Evolutionary conservation across 345 rosid species (phyloP), one percentile per base, ranked within the genome.

Genomic region (Lepidium africanum): DNA sequence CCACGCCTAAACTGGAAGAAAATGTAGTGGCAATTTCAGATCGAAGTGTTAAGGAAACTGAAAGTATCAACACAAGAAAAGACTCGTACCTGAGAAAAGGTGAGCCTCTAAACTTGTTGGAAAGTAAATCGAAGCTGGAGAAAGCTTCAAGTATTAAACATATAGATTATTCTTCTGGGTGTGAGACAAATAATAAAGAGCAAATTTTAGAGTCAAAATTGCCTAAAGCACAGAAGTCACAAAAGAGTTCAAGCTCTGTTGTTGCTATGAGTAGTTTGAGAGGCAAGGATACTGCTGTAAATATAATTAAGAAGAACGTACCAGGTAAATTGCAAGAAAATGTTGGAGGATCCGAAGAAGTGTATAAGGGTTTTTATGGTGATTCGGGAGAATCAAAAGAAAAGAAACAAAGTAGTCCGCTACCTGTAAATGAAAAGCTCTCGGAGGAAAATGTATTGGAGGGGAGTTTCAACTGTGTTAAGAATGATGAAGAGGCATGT

Each of bases 321-420:
- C 47, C 53, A 9, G 84, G 80, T 41, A 88, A 78, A 73, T 49
- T 38, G 35, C 85, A 37, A 11, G 84, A 85, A 78, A 72, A 74
- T 67, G 35, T 38, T 67, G 86, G 63, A 54, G 81, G 79, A 81
- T 77, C 72, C 17, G 81, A 81, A 55, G 86, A 88, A 60, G 78
- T 53, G 52, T 80, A 81, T 51, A 77, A 53, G 19, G 80, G 76
- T 59, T 48, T 63, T 42, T 61, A 56, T 71, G 58, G 79, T 63
- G 76, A 76, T 67, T 51, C 53, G 7, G 49, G 33, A 46, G 68
- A 60, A 47, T 67, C 57, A 41, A 78, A 78, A 73, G 86, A 78
- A 70, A 86, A 85, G 12, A 59, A 58, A 10, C 69, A 67, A 61
- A 74, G 59, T 46, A 16, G 39, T 47, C 43, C 30, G 7, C 16